Evolutionary conservation across 2,329 filamentous ascomycete genomes (phyloP).

Genomic region (Neonectria coccinea): DNA sequence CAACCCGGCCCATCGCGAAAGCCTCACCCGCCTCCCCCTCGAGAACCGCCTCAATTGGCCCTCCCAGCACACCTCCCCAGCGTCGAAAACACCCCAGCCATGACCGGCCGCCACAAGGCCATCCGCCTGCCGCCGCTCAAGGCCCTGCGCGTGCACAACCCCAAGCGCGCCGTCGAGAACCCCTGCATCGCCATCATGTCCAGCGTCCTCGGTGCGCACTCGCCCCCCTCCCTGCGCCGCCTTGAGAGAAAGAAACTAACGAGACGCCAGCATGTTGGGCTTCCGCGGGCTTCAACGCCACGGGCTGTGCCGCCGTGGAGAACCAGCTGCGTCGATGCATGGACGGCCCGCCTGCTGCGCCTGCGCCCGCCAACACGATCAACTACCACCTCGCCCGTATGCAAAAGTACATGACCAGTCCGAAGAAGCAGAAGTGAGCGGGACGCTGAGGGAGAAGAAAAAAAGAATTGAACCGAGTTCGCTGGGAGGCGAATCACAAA

Average conservation of each 20-base stretch:
- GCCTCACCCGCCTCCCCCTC: conserved; percentile 2
- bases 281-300: conserved; percentile 75
- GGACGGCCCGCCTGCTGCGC: conserved; percentile 75
- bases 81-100: conserved; percentile 43
- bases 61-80: not conserved
- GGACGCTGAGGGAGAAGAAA: not conserved
- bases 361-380: conserved; percentile 76
- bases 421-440: conserved; percentile 50
- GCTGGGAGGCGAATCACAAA: not conserved
- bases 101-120: conserved; percentile 61
- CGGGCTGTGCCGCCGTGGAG: conserved; percentile 70
- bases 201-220: conserved; percentile 64
- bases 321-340: conserved; percentile 76
- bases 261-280: conserved; percentile 73
- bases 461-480: not conserved
- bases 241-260: too few relatives aligned
- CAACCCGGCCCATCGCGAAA: conserved; percentile 20
- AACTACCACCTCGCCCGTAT: conserved; percentile 91
- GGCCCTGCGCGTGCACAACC: conserved; percentile 65
- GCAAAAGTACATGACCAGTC: conserved; percentile 74
- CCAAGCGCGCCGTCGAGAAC: conserved; percentile 62
- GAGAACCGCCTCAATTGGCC: conserved; percentile 23
- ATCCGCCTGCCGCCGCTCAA: conserved; percentile 70
- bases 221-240: too few relatives aligned
- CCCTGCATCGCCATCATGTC: conserved; percentile 69